Base-by-base conservation (phyloP, 2,329 filamentous ascomycete genomes). In the Ceratocystis huliohia region DNA sequence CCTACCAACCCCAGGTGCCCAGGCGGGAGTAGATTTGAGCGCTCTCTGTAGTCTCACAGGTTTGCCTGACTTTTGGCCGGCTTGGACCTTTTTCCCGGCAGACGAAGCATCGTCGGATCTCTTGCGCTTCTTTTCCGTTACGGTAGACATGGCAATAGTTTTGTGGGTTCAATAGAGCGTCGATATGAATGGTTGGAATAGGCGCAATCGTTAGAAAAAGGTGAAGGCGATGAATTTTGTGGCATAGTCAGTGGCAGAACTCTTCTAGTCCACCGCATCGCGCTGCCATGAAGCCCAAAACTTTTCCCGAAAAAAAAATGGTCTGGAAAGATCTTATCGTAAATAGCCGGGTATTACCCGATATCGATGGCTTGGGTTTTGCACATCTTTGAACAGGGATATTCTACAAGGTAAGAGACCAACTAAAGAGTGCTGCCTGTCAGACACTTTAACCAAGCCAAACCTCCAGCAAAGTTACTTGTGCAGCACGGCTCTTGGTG, bases 51-150 rank as follows among this genome's bases (percentile, higher is more conserved):
- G 84, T 73, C 79, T 84, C 69, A 80, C 79, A 28, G 77, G 74
- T 66, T 78, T 78, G 1, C 74, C 72, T 1, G 73, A 71, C 48
- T 74, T 72, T 10, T 79, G 77, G 46, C 76, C 76, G 20, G 76
- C 75, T 33, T 56, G 50, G 13, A 61, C 45, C 61, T 68, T 68
- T 30, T 59, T 30, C 25, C 56, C 56, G 5, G 65, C 41, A 7
- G 64, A 41, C 33, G 61, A 63, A 17, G 64, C 41, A 64, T 66
- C 61, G 20, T 68, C 67, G 41, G 53, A 64, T 68, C 80, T 77
- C 75, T 85, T 85, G 67, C 82, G 77, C 74, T 85, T 85, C 72
- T 80, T 81, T 67, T 71, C 74, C 13, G 62, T 62, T 15, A 53
- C 48, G 68, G 73, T 76, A 48, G 72, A 67, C 61, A 76, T 74